Evolutionary conservation across 1,284 basidiomycete genomes (phyloP).

Genomic region (Trametes polyzona): DNA sequence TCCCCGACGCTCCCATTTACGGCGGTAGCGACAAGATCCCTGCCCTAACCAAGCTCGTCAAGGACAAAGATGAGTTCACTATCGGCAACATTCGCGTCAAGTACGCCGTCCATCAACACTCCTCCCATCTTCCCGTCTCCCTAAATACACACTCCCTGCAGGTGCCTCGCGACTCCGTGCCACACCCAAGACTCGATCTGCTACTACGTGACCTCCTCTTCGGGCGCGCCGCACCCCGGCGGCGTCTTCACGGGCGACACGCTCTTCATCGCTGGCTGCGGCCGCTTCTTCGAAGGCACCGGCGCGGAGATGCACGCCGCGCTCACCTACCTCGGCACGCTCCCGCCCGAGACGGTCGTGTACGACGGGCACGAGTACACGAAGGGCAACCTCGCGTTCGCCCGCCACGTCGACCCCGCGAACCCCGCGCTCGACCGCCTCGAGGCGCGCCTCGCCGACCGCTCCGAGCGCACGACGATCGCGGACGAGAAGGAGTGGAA

Average conservation of each 20-base stretch:
- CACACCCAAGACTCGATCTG: slow-evolving; percentile 98
- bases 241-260: slow-evolving; percentile 97
- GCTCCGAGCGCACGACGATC: slow-evolving; percentile 82
- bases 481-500: slow-evolving; percentile 88
- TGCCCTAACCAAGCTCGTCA: slow-evolving; percentile 74
- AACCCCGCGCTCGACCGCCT: slow-evolving; percentile 63
- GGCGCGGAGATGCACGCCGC: slow-evolving; percentile 85
- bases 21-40: slow-evolving; percentile 80
- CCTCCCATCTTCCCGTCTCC: neutral
- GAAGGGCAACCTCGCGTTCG: slow-evolving; percentile 66
- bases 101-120: slow-evolving; percentile 42
- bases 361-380: slow-evolving; percentile 97
- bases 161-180: slow-evolving; percentile 90
- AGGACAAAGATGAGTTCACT: slow-evolving; percentile 77
- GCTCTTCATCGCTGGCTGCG: slow-evolving; percentile 92
- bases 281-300: slow-evolving; percentile 96
- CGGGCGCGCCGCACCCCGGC: slow-evolving; percentile 55
- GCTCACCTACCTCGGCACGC: slow-evolving; percentile 72
- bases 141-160: slow-evolving; percentile 33
- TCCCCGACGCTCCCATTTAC: slow-evolving; percentile 76
- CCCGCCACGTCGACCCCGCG: slow-evolving; percentile 65
- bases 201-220: slow-evolving; percentile 74
- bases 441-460: slow-evolving; percentile 55
- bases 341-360: slow-evolving; percentile 84
- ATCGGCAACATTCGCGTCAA: slow-evolving; percentile 74